These are phyloP conservation scores for Picochlorum sp. DNA, from an alignment of 139 green algal species.

Conservation along the genomic window DNA sequence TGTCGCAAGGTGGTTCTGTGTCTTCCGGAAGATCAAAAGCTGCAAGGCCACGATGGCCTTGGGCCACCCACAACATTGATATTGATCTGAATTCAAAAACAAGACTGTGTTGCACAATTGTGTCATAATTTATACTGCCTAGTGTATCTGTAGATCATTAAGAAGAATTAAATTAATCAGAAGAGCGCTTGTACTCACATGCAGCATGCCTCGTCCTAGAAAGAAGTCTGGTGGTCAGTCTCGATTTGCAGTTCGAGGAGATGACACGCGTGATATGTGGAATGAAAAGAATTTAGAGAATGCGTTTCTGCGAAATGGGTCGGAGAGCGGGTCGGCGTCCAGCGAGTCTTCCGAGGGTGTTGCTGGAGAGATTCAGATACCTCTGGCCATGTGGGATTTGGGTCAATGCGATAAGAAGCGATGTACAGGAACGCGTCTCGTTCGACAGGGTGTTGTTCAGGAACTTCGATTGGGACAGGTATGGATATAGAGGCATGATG, in stretches of 20 bases:
- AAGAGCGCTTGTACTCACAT: too few relatives aligned
- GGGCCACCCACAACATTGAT: too few relatives aligned
- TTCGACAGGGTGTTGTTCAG: constrained; percentile 49
- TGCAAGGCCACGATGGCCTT: too few relatives aligned
- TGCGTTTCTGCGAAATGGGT: too few relatives aligned
- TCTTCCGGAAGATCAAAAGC: too few relatives aligned
- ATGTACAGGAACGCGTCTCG: constrained; percentile 63
- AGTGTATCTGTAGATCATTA: constrained; percentile 7
- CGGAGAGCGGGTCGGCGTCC: neutral
- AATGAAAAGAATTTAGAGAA: too few relatives aligned
- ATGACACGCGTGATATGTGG: too few relatives aligned
- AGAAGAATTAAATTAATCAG: neutral
- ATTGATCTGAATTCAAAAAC: too few relatives aligned
- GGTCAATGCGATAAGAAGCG: constrained; percentile 84
- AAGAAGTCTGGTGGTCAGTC: neutral
- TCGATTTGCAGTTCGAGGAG: constrained; percentile 2
- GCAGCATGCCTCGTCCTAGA: neutral
- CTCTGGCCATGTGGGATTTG: constrained; percentile 84
- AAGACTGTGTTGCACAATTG: too few relatives aligned
- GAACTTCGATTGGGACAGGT: constrained; percentile 70
- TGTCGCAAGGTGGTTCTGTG: too few relatives aligned
- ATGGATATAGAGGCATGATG: neutral
- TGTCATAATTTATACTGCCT: too few relatives aligned
- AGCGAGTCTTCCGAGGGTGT: neutral
- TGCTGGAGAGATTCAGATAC: constrained; percentile 4